phyloP scores from a whole-genome alignment of 2,329 filamentous ascomycete species.

The Scopulariopsis brevicaulis region DNA sequence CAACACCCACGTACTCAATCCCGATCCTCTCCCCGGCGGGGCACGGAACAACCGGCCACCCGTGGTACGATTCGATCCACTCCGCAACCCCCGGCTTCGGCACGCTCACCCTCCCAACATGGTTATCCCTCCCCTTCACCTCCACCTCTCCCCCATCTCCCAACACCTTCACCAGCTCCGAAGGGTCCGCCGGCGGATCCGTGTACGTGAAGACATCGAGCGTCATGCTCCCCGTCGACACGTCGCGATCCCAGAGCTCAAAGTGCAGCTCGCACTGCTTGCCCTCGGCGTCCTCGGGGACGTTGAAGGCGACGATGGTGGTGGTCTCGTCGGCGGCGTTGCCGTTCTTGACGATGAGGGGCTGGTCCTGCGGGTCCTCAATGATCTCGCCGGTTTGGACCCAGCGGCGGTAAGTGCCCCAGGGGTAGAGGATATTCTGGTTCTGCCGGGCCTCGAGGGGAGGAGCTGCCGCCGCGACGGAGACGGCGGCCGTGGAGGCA shows the following conservation, averaged over 20 bases:
- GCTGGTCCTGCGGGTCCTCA: conserved; percentile 6
- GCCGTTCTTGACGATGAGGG: conserved; percentile 7
- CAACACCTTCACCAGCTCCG: neutral
- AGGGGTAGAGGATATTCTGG: conserved; percentile 9
- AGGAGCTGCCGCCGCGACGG: neutral
- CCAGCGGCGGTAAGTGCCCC: conserved; percentile 5
- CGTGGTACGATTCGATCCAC: neutral
- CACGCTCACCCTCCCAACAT: neutral
- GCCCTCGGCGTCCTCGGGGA: conserved; percentile 2
- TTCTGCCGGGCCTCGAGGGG: neutral
- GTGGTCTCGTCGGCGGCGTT: conserved; percentile 4
- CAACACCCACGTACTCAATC: conserved; percentile 2
- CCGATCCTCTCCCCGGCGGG: conserved; percentile 3
- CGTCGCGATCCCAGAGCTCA: conserved; percentile 5
- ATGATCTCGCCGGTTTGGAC: conserved; percentile 3
- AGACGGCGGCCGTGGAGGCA: neutral
- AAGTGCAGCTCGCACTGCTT: conserved; percentile 6
- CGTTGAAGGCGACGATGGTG: conserved; percentile 5
- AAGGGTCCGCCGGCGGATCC: neutral
- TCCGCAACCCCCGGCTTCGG: conserved; percentile 1
- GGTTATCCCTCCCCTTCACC: neutral
- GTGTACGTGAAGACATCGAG: conserved; percentile 6
- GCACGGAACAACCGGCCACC: conserved; percentile 2
- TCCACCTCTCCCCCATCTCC: neutral
- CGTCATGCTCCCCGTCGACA: conserved; percentile 2